Base-by-base conservation (phyloP, 768 basidiomycete genomes). In the Lyophyllum atratum region DNA sequence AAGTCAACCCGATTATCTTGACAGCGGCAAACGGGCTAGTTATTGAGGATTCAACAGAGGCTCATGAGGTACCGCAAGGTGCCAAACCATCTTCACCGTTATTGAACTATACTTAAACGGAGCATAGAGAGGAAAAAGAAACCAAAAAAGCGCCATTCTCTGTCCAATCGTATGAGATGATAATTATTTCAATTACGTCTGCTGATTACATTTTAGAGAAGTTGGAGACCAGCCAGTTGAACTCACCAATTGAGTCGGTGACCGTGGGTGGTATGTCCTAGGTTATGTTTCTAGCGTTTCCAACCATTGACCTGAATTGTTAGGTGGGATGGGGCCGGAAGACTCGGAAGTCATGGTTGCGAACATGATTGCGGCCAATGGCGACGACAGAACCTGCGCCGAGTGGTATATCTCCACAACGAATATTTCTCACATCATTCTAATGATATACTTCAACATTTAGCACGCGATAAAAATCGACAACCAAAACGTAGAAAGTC, bases 81-180 rank as follows among this genome's bases (percentile, higher is more conserved):
- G 37, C 31, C 14, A 11, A 34, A 3, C 39, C 15, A 14, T 44
- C 2, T 29, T 31, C 11, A 22, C 22, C 2, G 17, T 34, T 6
- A 24, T 50, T n/a, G n/a, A 10, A 40, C 21, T 1, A n/a, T 28
- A 10, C 59, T 60, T 12, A 60, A 46, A 26, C 19, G 10, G 15
- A 25, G 22, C 39, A 19, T 31, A 60, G 59, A 40, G 22, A 57
- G 47, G 25, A 47, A 34, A 33, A 52, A 33, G 10, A 57, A 60
- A 42, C 33, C 52, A 0, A 53, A 44, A 39, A 51, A 57, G 28
- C 17, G 28, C 14, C 17, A 3, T 5, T 19, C 10, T 24, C 51
- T 31, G 29, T 24, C 52, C 14, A n/a, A 54, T 22, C 49, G 59
- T 60, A 57, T 12, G 52, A 26, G 22, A 50, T 4, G 2, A 1